Conservation (phyloP, 257 asterid genomes). For the Gynochthodes officinalis region DNA sequence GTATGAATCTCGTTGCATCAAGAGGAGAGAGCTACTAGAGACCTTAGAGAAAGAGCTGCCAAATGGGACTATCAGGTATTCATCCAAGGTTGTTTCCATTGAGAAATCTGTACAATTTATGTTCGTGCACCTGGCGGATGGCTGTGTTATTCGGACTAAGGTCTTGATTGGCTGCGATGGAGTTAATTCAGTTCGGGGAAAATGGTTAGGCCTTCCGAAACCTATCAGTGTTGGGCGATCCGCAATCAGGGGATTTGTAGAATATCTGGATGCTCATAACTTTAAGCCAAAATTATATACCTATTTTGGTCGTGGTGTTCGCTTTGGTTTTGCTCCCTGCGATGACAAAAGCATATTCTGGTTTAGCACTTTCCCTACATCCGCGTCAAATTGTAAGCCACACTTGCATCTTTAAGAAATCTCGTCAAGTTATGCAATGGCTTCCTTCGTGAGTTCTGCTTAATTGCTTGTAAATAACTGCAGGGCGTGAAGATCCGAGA, state of each 20-base stretch:
- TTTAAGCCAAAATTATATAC: slow-evolving; percentile 43
- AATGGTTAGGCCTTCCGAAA: slow-evolving; percentile 60
- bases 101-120: slow-evolving; percentile 59
- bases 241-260: slow-evolving; percentile 71
- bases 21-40: slow-evolving; percentile 55
- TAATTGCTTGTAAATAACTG: neutral
- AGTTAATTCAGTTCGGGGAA: slow-evolving; percentile 66
- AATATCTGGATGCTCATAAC: slow-evolving; percentile 55
- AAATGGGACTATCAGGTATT: slow-evolving; percentile 52
- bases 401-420: neutral
- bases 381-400: slow-evolving; percentile 49
- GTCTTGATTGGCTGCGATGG: slow-evolving; percentile 89
- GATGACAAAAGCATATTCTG: slow-evolving; percentile 64
- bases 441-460: neutral
- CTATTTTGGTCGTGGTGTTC: slow-evolving; percentile 64
- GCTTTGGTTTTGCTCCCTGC: slow-evolving; percentile 60
- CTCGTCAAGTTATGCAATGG: neutral
- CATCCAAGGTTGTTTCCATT: slow-evolving; percentile 65
- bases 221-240: slow-evolving; percentile 52
- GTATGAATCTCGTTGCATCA: slow-evolving; percentile 55
- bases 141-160: slow-evolving; percentile 57
- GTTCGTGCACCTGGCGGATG: slow-evolving; percentile 73
- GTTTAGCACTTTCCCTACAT: slow-evolving; percentile 61
- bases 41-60: slow-evolving; percentile 65
- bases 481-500: neutral